Evolutionary conservation across 371 early-diverging fungal genomes (phyloP), one percentile per base, ranked within the genome.

Genomic region (Mucor sp.): DNA sequence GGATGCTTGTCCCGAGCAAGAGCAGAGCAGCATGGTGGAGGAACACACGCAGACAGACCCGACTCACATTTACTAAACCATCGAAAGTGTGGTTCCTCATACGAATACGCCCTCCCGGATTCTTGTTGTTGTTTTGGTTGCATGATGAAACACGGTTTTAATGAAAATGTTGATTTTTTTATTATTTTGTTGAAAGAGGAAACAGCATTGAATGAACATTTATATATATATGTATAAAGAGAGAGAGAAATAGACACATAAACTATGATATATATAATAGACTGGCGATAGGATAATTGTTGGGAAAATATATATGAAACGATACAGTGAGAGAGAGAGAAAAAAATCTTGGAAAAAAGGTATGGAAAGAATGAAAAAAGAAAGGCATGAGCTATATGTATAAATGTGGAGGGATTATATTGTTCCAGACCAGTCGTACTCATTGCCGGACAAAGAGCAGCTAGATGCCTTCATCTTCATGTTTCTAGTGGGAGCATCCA

Each of bases 401-500:
- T 15, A 53, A 43, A 23, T 23, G 50, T 23, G 23, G 6, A 23
- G 23, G 11, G 9, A 23, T 50, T 50, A 50, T 25, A 50, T 50
- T 50, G 50, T 12, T 50, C 23, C 23, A 50, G 50, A 56, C 56
- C 56, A 56, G 6, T 56, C 56, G 56, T 56, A 56, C 28, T 56
- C 30, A 56, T 56, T 56, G 30, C 28, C 30, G 17, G 12, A 23
- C 21, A 50, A 23, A 25, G 50, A 50, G 9, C 50, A 50, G 7
- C 11, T 9, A 23, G 50, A 23, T 23, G 44, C 12, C 50, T 50
- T 50, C 25, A 50, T 50, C 23, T 50, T 50, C 25, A 50, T 21
- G 12, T 25, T 50, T 25, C 50, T 50, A 25, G 47, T 53, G 55
- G 30, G 28, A 30, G 37, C 21, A 56, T 69, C 65, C 28, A 67